phyloP scores from a whole-genome alignment of 768 basidiomycete genomes.

The Xerocomus brunneocitrinus region DNA sequence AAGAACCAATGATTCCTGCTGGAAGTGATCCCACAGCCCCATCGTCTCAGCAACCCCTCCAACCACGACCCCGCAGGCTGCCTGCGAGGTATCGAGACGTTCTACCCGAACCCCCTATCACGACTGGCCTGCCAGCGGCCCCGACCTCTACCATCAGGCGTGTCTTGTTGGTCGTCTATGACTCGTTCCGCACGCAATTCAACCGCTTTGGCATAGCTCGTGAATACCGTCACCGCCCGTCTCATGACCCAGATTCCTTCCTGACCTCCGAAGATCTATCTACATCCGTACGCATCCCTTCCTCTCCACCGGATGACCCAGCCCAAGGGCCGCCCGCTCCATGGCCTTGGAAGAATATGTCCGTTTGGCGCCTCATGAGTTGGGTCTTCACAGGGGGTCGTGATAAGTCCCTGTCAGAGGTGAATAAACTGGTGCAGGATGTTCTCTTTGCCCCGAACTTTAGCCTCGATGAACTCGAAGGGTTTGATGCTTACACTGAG shows the following conservation, averaged over 20 bases:
- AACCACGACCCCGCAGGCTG: no score
- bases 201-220: background rate
- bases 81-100: no score
- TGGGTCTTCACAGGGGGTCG: conserved; percentile 3
- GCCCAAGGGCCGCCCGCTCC: background rate
- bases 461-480: background rate
- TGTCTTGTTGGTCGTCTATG: background rate
- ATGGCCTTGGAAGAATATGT: conserved; percentile 16
- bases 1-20: no score
- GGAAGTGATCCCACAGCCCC: no score
- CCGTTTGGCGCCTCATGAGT: conserved; percentile 3
- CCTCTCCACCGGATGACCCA: background rate
- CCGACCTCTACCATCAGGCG: background rate
- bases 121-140: background rate
- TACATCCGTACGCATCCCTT: no score
- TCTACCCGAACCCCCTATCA: background rate
- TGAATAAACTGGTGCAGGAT: background rate
- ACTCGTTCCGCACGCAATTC: background rate
- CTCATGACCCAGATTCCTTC: background rate
- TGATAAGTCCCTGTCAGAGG: background rate
- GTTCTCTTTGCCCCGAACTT: conserved; percentile 6
- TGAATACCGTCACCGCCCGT: background rate
- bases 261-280: background rate
- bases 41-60: no score
- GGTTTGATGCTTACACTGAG: background rate